phyloP scores from a whole-genome alignment of 1,284 basidiomycete genomes.

The Inonotus obliquus region DNA sequence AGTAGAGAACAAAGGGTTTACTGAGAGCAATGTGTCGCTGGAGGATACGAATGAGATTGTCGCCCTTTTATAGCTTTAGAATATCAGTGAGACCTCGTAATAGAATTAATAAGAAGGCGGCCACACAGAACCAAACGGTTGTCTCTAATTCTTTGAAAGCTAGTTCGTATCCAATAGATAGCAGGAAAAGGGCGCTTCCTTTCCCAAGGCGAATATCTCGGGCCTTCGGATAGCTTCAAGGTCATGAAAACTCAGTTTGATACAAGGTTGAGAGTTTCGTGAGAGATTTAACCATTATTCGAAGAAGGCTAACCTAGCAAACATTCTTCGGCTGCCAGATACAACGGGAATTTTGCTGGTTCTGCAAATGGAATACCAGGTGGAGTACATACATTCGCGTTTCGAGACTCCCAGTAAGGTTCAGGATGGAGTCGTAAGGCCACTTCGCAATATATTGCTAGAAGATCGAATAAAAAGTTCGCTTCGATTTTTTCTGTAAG shows the following conservation, averaged over 20 bases:
- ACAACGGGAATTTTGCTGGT: too few relatives aligned
- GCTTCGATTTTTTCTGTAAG: not conserved
- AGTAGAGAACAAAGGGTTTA: not conserved
- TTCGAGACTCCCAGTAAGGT: too few relatives aligned
- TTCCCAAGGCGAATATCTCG: not conserved
- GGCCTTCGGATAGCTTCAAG: not conserved
- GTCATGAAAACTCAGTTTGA: not conserved
- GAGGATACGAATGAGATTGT: not conserved
- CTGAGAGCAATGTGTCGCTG: not conserved
- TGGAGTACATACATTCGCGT: too few relatives aligned
- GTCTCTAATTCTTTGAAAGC: not conserved
- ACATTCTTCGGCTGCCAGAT: too few relatives aligned
- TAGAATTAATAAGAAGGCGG: not conserved
- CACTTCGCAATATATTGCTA: too few relatives aligned
- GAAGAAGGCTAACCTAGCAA: too few relatives aligned
- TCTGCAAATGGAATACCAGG: too few relatives aligned
- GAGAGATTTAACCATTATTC: not conserved
- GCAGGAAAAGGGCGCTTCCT: not conserved
- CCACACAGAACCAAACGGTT: not conserved
- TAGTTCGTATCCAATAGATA: not conserved
- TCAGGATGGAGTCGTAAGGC: too few relatives aligned
- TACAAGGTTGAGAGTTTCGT: not conserved
- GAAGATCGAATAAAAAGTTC: too few relatives aligned
- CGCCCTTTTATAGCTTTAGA: not conserved
- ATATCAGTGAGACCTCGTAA: not conserved